phyloP scores from a whole-genome alignment of 164 flowering plant species.

The Kalanchoe fedtschenkoi region DNA sequence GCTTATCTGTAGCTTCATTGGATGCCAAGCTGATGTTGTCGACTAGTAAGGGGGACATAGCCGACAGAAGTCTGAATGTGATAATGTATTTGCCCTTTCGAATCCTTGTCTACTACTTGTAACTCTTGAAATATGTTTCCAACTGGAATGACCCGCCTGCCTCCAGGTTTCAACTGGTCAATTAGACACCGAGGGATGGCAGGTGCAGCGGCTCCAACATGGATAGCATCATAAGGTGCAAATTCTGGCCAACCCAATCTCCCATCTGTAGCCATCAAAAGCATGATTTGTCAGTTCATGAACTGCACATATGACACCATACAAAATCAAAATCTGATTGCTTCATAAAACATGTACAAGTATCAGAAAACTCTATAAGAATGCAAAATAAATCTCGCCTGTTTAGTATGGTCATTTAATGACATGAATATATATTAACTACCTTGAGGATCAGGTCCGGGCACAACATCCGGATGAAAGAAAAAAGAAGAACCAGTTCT shows the following conservation, averaged over 20 bases:
- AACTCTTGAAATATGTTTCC: slow-evolving; percentile 77
- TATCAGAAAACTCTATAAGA: too few species aligned
- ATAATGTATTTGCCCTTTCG: slow-evolving; percentile 51
- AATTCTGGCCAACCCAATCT: slow-evolving; percentile 78
- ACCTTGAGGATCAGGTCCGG: too few species aligned
- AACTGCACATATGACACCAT: not conserved
- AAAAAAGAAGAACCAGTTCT: too few species aligned
- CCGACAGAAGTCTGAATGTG: slow-evolving; percentile 78
- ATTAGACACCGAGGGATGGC: slow-evolving; percentile 68
- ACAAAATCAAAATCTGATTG: not conserved
- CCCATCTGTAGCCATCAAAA: slow-evolving; percentile 49
- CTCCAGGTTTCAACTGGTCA: slow-evolving; percentile 93
- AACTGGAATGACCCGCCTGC: slow-evolving; percentile 90
- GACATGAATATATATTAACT: too few species aligned
- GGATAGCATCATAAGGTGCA: slow-evolving; percentile 95
- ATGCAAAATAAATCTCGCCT: too few species aligned
- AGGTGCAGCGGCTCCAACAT: slow-evolving; percentile 94
- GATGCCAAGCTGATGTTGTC: slow-evolving; percentile 52
- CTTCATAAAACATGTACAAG: not conserved
- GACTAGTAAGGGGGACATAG: slow-evolving; percentile 85
- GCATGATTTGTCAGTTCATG: not conserved
- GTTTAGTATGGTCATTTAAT: too few species aligned
- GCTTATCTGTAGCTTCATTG: not conserved
- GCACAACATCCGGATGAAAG: too few species aligned
- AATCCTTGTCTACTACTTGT: slow-evolving; percentile 72